These are phyloP conservation scores for Remersonia thermophila DNA, from an alignment of 2,329 filamentous ascomycete genomes.

Conservation along the genomic window DNA sequence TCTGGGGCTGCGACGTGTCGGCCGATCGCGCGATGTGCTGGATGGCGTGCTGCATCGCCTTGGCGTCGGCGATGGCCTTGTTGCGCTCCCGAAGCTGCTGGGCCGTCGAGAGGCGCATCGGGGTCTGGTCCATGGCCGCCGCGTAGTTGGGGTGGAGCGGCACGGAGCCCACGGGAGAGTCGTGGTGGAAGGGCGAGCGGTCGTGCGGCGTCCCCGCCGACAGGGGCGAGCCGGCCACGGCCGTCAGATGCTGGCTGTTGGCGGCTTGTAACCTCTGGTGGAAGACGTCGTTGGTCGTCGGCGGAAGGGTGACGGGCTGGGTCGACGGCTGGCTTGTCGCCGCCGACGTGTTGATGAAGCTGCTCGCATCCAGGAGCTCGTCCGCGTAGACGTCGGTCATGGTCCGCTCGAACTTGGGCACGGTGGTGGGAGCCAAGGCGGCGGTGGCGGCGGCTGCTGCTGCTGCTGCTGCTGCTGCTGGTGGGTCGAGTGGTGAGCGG, in stretches of 20 bases:
- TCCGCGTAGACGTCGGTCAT: slow-evolving; percentile 79
- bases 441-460: not conserved
- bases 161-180: slow-evolving; percentile 46
- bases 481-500: slow-evolving; percentile 48
- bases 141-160: slow-evolving; percentile 31
- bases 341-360: slow-evolving; percentile 39
- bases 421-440: slow-evolving; percentile 27
- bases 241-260: slow-evolving; percentile 58
- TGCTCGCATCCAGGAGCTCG: slow-evolving; percentile 32
- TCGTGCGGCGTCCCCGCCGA: slow-evolving; percentile 41
- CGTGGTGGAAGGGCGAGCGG: slow-evolving; percentile 69
- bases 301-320: slow-evolving; percentile 20
- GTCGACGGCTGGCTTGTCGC: slow-evolving; percentile 35
- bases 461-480: not conserved
- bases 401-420: slow-evolving; percentile 71
- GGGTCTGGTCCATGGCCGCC: slow-evolving; percentile 15
- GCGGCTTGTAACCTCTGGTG: slow-evolving; percentile 67
- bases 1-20: slow-evolving; percentile 51
- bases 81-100: slow-evolving; percentile 48
- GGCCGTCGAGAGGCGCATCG: slow-evolving; percentile 38
- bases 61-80: slow-evolving; percentile 47
- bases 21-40: slow-evolving; percentile 29
- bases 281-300: slow-evolving; percentile 50
- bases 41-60: slow-evolving; percentile 31
- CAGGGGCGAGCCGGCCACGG: slow-evolving; percentile 35